phyloP scores from a whole-genome alignment of 805 yeast genomes.

The Peterozyma toletana region DNA sequence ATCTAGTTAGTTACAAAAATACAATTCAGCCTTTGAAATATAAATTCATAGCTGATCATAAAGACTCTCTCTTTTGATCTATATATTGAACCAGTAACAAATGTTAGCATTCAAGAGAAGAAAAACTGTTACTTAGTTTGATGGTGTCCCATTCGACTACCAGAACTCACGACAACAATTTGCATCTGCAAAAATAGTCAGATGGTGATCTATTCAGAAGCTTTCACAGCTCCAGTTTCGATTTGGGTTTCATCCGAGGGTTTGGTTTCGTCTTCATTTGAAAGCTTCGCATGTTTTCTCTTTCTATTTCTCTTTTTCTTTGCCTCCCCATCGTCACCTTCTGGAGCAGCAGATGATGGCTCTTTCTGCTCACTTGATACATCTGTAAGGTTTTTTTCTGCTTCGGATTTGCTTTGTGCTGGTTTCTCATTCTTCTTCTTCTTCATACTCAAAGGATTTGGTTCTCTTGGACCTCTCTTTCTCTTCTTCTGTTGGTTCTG shows the following conservation, averaged over 20 bases:
- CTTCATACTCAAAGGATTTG: constrained; percentile 87
- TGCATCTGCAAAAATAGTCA: too few species aligned
- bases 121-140: too few species aligned
- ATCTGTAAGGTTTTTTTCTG: constrained; percentile 6
- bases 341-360: background rate
- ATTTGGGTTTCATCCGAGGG: background rate
- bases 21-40: too few species aligned
- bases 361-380: background rate
- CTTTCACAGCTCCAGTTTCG: background rate
- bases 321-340: background rate
- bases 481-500: constrained; percentile 28
- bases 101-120: too few species aligned
- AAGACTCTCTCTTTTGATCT: too few species aligned
- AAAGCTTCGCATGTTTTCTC: constrained; percentile 12
- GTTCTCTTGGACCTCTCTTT: constrained; percentile 69
- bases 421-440: constrained; percentile 45
- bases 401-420: constrained; percentile 8
- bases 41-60: too few species aligned
- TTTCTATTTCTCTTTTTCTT: constrained; percentile 14
- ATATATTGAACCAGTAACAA: too few species aligned
- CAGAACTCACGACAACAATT: too few species aligned
- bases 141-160: too few species aligned
- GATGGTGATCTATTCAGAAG: too few species aligned
- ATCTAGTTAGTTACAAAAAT: too few species aligned
- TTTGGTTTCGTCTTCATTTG: constrained; percentile 1